Base-by-base conservation (phyloP, 306 rosid species). In the Cucumis melo region DNA sequence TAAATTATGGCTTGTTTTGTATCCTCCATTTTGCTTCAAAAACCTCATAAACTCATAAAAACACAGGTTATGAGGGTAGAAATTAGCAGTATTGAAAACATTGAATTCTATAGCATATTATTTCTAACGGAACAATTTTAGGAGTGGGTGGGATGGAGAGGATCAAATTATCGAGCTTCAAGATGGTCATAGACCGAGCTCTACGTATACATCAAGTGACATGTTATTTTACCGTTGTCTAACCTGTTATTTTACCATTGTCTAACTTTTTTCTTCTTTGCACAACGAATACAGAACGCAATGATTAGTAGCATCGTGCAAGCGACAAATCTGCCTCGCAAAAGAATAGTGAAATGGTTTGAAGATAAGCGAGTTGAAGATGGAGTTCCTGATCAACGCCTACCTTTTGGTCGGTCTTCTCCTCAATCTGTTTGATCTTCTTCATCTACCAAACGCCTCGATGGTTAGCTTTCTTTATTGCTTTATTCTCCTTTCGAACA, bases 291-390 rank as follows among this genome's bases (percentile, higher is more conserved):
- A 83, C 93, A 94, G 98, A 89, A 94, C 79, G 54, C 98, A 24
- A 87, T 91, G 89, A 82, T 94, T 70, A 88, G 89, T 70, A 91
- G 92, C 73, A 83, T 94, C 1, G 97, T 94, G 75, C 95, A 94
- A 42, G 95, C 91, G 62, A 89, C 97, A 54, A 94, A 89, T 80
- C 85, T 94, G 71, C 98, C 98, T 46, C 91, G 92, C 24, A 87
- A 68, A 77, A 91, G 83, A 82, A 85, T 94, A 60, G 88, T 94
- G 36, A 88, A 91, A 81, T 94, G 98, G 98, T 94, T 94, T 71
- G 98, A 94, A 84, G 97, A 91, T 80, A 89, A 81, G 81, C 97
- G 97, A 36, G 63, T 88, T 3, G 95, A 87, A 81, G 96, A 94
- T 21, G 91, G 93, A 59, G 93, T 94, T 85, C 95, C 88, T 7